Percentiles rank a stretch among this genome's conserved stretches.
Conservation (phyloP, 78 protist species). For the Cavenderia fasciculata region DNA sequence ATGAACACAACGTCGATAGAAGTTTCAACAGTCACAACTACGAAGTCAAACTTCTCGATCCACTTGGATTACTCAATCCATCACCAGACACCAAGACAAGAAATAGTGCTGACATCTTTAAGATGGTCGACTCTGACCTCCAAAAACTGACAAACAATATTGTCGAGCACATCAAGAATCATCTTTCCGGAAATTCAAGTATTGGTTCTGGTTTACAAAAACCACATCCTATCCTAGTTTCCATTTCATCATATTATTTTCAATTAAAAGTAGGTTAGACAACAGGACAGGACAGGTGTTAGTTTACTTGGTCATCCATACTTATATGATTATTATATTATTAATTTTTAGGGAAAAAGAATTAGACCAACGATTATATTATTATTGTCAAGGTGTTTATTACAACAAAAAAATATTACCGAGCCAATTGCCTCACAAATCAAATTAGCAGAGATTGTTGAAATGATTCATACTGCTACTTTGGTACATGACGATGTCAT, state of each 20-base stretch:
- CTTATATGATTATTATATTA: too few species aligned
- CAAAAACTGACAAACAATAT: slow-evolving; percentile 40
- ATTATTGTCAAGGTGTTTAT: slow-evolving; percentile 1
- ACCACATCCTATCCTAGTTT: slow-evolving; percentile 9
- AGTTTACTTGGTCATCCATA: too few species aligned
- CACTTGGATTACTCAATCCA: too few species aligned
- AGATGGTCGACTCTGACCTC: slow-evolving; percentile 32
- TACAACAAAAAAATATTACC: not conserved
- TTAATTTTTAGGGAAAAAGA: slow-evolving; percentile 22
- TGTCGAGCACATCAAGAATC: slow-evolving; percentile 3
- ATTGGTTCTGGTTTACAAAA: not conserved
- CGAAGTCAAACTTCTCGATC: slow-evolving; percentile 30
- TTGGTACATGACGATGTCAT: slow-evolving; percentile 95
- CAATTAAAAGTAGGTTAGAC: too few species aligned
- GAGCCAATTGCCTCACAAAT: not conserved
- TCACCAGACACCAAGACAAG: not conserved
- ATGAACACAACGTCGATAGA: not conserved
- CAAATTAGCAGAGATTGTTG: slow-evolving; percentile 89
- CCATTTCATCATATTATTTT: slow-evolving; percentile 50
- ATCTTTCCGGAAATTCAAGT: not conserved
- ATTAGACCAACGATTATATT: slow-evolving; percentile 2
- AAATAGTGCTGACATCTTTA: slow-evolving; percentile 16
- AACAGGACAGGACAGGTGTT: too few species aligned
- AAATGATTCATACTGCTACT: slow-evolving; percentile 96
- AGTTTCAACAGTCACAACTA: not conserved